phyloP scores from a whole-genome alignment of 495 filamentous ascomycete species.

The Penicillium turbatum region DNA sequence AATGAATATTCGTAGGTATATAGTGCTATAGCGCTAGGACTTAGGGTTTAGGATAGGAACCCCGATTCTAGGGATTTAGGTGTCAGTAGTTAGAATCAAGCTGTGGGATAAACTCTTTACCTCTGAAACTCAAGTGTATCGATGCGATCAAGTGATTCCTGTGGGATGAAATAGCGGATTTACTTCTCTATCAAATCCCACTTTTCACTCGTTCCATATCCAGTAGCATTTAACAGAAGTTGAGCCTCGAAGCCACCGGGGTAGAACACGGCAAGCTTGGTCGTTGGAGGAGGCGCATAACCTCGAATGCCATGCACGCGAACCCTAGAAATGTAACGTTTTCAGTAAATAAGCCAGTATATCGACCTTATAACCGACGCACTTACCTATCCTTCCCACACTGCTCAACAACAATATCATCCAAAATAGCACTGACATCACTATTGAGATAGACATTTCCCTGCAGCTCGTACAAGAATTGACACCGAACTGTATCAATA shows the following conservation, averaged over 20 bases:
- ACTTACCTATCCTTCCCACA: conserved; percentile 23
- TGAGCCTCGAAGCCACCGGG: conserved; percentile 45
- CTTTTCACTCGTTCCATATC: conserved; percentile 40
- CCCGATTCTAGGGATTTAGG: conserved; percentile 22
- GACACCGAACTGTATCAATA: conserved; percentile 44
- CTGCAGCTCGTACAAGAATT: conserved; percentile 56
- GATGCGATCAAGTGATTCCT: conserved; percentile 11
- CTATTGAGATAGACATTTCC: conserved; percentile 49
- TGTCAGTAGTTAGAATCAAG: no score
- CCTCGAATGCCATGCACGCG: conserved; percentile 41
- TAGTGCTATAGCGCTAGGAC: conserved; percentile 26
- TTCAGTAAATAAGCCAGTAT: background rate
- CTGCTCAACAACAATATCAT: conserved; percentile 35
- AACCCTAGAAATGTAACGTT: conserved; percentile 24
- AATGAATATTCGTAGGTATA: conserved; percentile 30
- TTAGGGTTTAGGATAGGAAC: conserved; percentile 19
- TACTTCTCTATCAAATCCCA: conserved; percentile 43
- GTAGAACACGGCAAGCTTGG: conserved; percentile 50
- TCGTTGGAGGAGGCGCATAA: conserved; percentile 48
- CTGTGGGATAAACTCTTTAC: no score
- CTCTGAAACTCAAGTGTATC: conserved; percentile 32
- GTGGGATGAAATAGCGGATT: conserved; percentile 20
- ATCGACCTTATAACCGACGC: background rate
- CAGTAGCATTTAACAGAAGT: conserved; percentile 36
- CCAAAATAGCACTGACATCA: conserved; percentile 48